Evolutionary conservation across 164 flowering plant species (phyloP), one percentile per base, ranked within the genome.

Genomic region (Kingdonia uniflora): DNA sequence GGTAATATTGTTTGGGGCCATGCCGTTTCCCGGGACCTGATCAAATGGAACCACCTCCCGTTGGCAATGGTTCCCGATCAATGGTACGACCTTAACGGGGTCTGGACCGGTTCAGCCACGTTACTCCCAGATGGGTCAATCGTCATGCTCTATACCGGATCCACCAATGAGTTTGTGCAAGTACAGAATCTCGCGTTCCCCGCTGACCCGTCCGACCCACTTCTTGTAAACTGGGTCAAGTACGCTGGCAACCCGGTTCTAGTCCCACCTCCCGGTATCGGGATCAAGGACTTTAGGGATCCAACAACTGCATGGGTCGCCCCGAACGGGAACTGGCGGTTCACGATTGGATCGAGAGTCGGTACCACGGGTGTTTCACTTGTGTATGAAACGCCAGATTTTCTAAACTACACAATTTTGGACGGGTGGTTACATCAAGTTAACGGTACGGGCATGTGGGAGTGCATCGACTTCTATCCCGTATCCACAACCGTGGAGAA

Each of bases 81-180:
- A 3, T 85, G 95, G 96, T 88, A 74, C 54, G 96, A 88, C 49
- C 59, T 57, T 49, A 74, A 77, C 15, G 96, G 96, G 12, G 95
- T 83, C 39, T 85, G 91, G 95, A 77, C 95, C 14, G 96, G 96
- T 16, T 88, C 96, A 0, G 96, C 96, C 49, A 88, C 96, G 11
- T 49, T 78, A 66, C 81, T 85, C 26, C 70, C 78, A 4, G 75
- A 78, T 35, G 96, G 95, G 20, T 26, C 65, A 22, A 19, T 88
- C 16, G 61, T 81, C 44, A 79, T 88, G 89, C 67, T 88, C 17
- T 88, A 88, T 74, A 88, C 95, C 15, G 96, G 96, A 6, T 71
- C 78, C 66, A 81, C 95, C 33, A 61, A 75, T 19, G 76, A 75
- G 41, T 54, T 62, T 0, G 80, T 79, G 0, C 95, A 88, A 65